Evolutionary conservation across 352 stramenopile species (phyloP), one percentile per base, ranked within the genome.

Genomic region (Phytopythium montanum): DNA sequence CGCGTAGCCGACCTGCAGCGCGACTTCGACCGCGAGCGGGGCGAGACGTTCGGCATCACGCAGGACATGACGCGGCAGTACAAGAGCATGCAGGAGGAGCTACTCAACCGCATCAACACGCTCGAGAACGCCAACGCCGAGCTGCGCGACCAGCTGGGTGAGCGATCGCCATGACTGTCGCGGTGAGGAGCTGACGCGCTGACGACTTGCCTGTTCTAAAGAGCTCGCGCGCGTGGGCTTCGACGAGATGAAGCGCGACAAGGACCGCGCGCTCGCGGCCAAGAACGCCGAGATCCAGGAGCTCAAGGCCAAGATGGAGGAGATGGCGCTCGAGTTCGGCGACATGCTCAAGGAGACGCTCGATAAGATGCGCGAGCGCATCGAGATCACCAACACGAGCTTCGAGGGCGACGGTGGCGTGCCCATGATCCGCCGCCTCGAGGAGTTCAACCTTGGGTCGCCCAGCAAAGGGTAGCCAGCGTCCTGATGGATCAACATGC

Each of bases 1-100:
- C 79, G 86, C 29, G 81, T 97, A 10, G 58, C 74, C 26, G 77
- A 95, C 44, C 71, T 97, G 34, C 85, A 96, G 59, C 72, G 75
- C 25, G 88, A 94, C 61, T 95, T 97, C 67, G 85, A 97, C 51
- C 69, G 76, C 21, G 90, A 96, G 66, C 75, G 90, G 10, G 67
- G 73, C 73, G 80, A 96, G 57, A 96, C 88, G 14, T 95, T 96
- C 44, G 94, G 95, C 21, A 97, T 99, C 56, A 98, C 88, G 36
- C 77, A 92, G 53, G 92, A 98, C 66, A 98, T 98, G 94, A 98
- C 94, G 51, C 79, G 96, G 10, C 94, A 98, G 78, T 98, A 98
- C 76, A 98, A 98, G 73, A 95, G 90, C 59, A 98, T 99, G 94
- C 92, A 98, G 62, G 89, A 97, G 49, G 86, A 97, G 60, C 70